Base-by-base conservation (phyloP, 805 yeast genomes). In the Saturnispora quitensis region DNA sequence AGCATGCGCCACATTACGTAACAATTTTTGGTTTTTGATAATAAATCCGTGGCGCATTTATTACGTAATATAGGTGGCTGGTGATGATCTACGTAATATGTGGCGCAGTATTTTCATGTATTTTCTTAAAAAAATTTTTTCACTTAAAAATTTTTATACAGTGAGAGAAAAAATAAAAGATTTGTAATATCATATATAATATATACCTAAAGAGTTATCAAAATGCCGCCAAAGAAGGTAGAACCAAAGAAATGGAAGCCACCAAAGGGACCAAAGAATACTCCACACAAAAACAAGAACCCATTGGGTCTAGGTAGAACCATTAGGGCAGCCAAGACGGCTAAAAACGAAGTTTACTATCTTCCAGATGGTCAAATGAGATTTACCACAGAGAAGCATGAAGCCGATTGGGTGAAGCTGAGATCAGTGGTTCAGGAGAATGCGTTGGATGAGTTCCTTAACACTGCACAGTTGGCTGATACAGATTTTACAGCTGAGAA, bases 401-500 rank as follows among this genome's bases (percentile, higher is more conserved):
- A 88, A 63, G 95, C 89, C 13, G 78, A 76, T 55, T 89, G 96
- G 95, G 95, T 87, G 48, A 88, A 89, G 57, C 71, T 93, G 62
- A 80, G 93, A 65, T 89, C 97, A 2, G 95, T 93, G 15, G 93
- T 98, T 0, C 98, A 93, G 62, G 98, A 93, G 66, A 80, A 85
- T 59, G 84, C 97, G 1, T 70, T 93, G 52, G 98, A 93, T 69
- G 99, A 93, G 69, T 90, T 93, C 67, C 77, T 93, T 62, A 85
- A 83, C 62, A 91, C 97, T 7, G 99, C 99, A 1, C 96, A 89
- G 67, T 77, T 93, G 53, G 97, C 97, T 2, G 96, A 89, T 64
- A 89, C 91, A 20, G 98, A 93, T 70, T 93, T 93, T 70, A 82
- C 96, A 8, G 97, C 98, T 3, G 97, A 91, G 58, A 82, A 84